A percentile compares a stretch with the other conserved stretches of the same genome.
phyloP scores from a whole-genome alignment of 345 rosid genomes.

The Hypericum perforatum region DNA sequence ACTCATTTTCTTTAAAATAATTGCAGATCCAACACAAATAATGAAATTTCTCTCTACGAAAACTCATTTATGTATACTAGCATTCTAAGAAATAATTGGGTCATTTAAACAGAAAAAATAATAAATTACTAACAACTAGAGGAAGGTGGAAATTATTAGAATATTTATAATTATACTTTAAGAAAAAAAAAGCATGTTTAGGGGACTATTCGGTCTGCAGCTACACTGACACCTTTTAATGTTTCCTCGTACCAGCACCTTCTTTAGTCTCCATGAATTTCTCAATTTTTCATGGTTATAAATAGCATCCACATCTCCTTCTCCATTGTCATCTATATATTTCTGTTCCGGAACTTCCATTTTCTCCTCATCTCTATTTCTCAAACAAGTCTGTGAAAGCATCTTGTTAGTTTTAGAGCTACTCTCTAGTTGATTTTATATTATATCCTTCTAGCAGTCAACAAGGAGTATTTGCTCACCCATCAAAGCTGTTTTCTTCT shows the following conservation, averaged over 20 bases:
- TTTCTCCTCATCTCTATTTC: slow-evolving; percentile 21
- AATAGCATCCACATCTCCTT: slow-evolving; percentile 17
- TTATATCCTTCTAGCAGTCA: slow-evolving; percentile 9
- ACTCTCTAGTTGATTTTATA: background rate
- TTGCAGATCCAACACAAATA: no score
- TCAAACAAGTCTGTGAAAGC: slow-evolving; percentile 22
- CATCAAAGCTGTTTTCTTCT: slow-evolving; percentile 8
- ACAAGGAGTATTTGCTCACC: slow-evolving; percentile 10
- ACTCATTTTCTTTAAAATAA: no score
- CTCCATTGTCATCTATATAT: slow-evolving; percentile 10
- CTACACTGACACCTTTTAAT: slow-evolving; percentile 13
- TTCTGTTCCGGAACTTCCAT: slow-evolving; percentile 18
- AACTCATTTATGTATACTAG: no score
- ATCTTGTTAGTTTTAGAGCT: slow-evolving; percentile 14
- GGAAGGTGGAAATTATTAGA: no score
- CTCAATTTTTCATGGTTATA: slow-evolving; percentile 16
- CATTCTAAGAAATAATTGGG: no score
- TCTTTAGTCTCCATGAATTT: slow-evolving; percentile 18
- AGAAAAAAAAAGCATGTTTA: no score
- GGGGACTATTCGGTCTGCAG: slow-evolving; percentile 19
- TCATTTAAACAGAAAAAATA: no score
- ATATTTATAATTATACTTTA: no score
- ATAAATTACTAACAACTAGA: no score
- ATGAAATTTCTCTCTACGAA: no score
- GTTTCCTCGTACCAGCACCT: slow-evolving; percentile 14